These are phyloP conservation scores for Chlamydomonas asymmetrica DNA, from an alignment of 139 green algal species.

Conservation along the genomic window DNA sequence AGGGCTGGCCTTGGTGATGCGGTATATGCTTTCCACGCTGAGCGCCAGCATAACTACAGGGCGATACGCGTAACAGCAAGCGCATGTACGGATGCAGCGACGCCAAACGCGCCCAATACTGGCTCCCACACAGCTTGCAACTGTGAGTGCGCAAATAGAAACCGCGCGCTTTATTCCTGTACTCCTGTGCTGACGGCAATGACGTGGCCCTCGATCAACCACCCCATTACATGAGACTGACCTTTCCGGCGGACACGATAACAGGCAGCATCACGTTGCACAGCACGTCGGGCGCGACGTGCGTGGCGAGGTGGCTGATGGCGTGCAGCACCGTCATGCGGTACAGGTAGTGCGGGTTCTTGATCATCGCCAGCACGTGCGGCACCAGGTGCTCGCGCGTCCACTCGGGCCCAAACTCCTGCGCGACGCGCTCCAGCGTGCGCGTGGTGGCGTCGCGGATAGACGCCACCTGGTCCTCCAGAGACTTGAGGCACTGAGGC, in stretches of 20 bases:
- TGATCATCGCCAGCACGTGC: constrained; percentile 58
- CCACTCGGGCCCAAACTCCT: constrained; percentile 95
- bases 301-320: constrained; percentile 78
- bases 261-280: constrained; percentile 85
- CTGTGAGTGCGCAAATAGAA: no score
- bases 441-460: constrained; percentile 92
- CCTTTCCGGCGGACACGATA: constrained; percentile 78
- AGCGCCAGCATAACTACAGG: no score
- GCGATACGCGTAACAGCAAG: no score
- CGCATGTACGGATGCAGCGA: no score
- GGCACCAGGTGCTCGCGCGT: constrained; percentile 89
- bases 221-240: no score
- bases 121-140: no score
- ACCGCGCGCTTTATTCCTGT: no score
- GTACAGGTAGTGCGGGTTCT: constrained; percentile 93
- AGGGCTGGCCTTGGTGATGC: no score
- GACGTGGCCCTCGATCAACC: no score
- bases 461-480: constrained; percentile 84
- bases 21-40: no score
- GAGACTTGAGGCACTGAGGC: constrained; percentile 93
- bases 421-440: constrained; percentile 86
- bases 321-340: constrained; percentile 90
- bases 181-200: no score
- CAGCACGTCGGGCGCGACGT: constrained; percentile 82
- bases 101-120: no score